Conservation (phyloP, 2,329 filamentous ascomycete species). For the Fonsecaea monophora region DNA sequence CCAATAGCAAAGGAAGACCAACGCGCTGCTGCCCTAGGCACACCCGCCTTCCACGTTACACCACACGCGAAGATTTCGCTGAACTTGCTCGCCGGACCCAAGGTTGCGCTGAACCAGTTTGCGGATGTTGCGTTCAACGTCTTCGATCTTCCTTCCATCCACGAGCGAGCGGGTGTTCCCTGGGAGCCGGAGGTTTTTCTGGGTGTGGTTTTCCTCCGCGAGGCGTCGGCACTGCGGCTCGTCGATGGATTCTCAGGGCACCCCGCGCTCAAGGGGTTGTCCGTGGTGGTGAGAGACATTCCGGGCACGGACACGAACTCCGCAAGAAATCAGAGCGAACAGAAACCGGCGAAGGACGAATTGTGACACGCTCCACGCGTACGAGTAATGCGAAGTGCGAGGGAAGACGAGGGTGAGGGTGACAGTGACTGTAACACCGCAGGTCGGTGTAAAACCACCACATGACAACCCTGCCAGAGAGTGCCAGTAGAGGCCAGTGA, state of each 20-base stretch:
- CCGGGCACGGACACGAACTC: not conserved
- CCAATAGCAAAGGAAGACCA: constrained; percentile 13
- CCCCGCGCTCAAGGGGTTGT: constrained; percentile 2
- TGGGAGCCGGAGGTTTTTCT: constrained; percentile 26
- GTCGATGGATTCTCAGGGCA: constrained; percentile 17
- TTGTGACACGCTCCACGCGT: constrained; percentile 1
- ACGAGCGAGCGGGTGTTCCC: not conserved
- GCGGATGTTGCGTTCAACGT: constrained; percentile 17
- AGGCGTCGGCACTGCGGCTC: constrained; percentile 13
- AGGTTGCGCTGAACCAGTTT: constrained; percentile 13
- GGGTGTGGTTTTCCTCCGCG: constrained; percentile 17
- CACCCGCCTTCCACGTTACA: constrained; percentile 1
- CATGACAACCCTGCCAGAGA: no score
- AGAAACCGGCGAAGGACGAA: constrained; percentile 8
- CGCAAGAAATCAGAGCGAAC: not conserved
- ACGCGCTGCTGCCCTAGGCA: constrained; percentile 13
- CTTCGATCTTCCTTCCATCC: constrained; percentile 18
- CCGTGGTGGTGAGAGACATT: constrained; percentile 13
- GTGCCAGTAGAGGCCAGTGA: no score
- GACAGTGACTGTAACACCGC: no score
- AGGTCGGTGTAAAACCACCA: no score
- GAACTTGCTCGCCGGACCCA: constrained; percentile 11
- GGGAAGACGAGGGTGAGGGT: not conserved
- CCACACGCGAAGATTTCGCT: constrained; percentile 18
- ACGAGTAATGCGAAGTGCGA: not conserved